Conservation (phyloP, 495 filamentous ascomycete genomes). For the Venustampulla echinocandica region DNA sequence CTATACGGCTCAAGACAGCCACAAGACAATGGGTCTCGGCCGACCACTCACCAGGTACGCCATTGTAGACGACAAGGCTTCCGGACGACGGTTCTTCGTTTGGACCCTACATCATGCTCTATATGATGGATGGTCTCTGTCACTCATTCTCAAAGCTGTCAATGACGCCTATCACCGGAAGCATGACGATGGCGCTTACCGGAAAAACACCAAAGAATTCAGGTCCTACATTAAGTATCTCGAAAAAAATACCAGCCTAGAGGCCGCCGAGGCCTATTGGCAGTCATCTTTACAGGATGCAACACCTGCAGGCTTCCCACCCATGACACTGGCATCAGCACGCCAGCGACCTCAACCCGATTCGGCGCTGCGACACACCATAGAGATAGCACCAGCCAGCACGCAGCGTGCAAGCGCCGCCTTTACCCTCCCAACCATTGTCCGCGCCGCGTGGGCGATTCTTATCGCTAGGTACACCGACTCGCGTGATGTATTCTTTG, state of each 20-base stretch:
- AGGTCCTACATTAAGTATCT: constrained; percentile 35
- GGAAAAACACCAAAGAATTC: no score
- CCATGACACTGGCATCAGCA: constrained; percentile 35
- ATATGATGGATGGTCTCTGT: constrained; percentile 81
- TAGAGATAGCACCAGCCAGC: constrained; percentile 11
- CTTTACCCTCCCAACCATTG: constrained; percentile 47
- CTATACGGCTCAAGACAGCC: no score
- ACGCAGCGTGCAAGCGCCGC: constrained; percentile 21
- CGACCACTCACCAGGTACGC: no score
- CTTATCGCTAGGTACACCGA: constrained; percentile 53
- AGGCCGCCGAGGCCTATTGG: constrained; percentile 45
- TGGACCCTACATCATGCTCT: constrained; percentile 75
- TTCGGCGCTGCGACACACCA: constrained; percentile 4
- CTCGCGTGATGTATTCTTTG: constrained; percentile 60
- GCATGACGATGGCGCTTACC: constrained; percentile 34
- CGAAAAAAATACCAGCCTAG: constrained; percentile 29
- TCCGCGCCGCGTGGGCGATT: constrained; percentile 62
- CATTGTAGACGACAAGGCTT: no score
- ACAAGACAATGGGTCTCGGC: no score
- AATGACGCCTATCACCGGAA: constrained; percentile 28
- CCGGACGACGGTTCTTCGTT: no score
- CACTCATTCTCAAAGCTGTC: constrained; percentile 60
- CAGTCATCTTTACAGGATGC: constrained; percentile 35
- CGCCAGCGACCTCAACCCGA: constrained; percentile 5
- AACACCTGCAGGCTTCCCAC: constrained; percentile 24